phyloP scores from a whole-genome alignment of 2,329 filamentous ascomycete species.

The Cladophialophora exuberans region DNA sequence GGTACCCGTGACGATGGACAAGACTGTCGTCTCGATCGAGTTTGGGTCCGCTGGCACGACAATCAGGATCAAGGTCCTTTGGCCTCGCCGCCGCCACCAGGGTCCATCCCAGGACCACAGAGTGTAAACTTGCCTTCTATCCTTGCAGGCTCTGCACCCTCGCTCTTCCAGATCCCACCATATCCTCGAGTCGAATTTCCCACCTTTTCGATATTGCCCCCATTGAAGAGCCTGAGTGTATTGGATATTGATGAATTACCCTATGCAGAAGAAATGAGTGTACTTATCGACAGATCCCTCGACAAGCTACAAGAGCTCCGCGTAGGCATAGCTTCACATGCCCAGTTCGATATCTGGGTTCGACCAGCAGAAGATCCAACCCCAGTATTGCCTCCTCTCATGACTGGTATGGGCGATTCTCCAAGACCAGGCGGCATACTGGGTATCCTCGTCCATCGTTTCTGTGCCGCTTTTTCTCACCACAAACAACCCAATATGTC shows the following conservation, averaged over 20 bases:
- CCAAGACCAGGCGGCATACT: constrained; percentile 66
- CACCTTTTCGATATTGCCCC: constrained; percentile 76
- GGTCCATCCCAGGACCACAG: constrained; percentile 27
- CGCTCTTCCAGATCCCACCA: constrained; percentile 38
- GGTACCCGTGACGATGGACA: constrained; percentile 63
- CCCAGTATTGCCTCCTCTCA: constrained; percentile 25
- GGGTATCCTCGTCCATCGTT: constrained; percentile 67
- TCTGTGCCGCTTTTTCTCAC: constrained; percentile 56
- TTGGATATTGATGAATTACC: constrained; percentile 81
- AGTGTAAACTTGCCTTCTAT: constrained; percentile 29
- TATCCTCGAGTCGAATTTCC: constrained; percentile 72
- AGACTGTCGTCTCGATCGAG: constrained; percentile 68
- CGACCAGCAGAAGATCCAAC: constrained; percentile 28
- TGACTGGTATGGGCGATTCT: constrained; percentile 51
- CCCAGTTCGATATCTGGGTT: constrained; percentile 44
- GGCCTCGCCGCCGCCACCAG: constrained; percentile 39
- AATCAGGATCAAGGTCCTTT: constrained; percentile 58
- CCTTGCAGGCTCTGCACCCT: constrained; percentile 24
- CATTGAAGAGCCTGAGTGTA: constrained; percentile 74
- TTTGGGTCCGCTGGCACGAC: constrained; percentile 85
- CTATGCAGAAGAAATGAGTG: constrained; percentile 80
- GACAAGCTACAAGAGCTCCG: constrained; percentile 70
- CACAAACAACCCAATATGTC: constrained; percentile 8
- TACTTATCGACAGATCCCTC: constrained; percentile 72
- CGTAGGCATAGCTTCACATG: constrained; percentile 68